These are phyloP conservation scores for Diaporthe sp. DNA, from an alignment of 2,329 filamentous ascomycete genomes.

Conservation along the genomic window DNA sequence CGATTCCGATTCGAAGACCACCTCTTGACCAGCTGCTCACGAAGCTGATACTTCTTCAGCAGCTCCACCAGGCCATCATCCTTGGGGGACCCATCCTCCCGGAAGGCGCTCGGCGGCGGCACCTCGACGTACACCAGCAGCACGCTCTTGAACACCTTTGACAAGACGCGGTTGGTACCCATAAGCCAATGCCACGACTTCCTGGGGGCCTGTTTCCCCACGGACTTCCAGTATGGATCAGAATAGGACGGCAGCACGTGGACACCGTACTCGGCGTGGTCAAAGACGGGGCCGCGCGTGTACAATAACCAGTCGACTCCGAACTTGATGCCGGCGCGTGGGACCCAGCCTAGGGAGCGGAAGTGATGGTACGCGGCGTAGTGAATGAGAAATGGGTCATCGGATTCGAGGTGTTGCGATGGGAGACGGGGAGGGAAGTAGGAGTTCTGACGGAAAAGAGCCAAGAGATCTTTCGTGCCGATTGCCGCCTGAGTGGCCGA, in stretches of 20 bases:
- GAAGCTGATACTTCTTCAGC: constrained; percentile 44
- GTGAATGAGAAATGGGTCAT: constrained; percentile 86
- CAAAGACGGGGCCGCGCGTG: constrained; percentile 90
- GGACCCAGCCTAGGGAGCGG: constrained; percentile 93
- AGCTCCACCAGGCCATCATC: constrained; percentile 67
- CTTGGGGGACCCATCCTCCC: constrained; percentile 52
- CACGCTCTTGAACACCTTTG: constrained; percentile 89
- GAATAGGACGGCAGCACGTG: constrained; percentile 86
- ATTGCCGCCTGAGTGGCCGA: constrained; percentile 56
- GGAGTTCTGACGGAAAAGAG: constrained; percentile 75
- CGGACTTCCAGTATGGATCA: constrained; percentile 75
- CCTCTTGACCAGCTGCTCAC: constrained; percentile 44
- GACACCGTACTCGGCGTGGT: constrained; percentile 93
- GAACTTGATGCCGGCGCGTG: constrained; percentile 93
- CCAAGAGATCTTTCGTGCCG: constrained; percentile 67
- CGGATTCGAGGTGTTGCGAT: constrained; percentile 65
- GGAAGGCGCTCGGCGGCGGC: constrained; percentile 70
- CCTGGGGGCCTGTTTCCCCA: constrained; percentile 59
- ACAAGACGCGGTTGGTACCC: constrained; percentile 87
- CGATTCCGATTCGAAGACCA: constrained; percentile 46
- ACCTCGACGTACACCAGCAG: constrained; percentile 93
- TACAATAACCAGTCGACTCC: constrained; percentile 96
- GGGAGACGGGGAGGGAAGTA: constrained; percentile 70
- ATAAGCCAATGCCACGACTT: constrained; percentile 86
- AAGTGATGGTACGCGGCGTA: constrained; percentile 97